A percentile compares a stretch with the other conserved stretches of the same genome.
Evolutionary conservation across 2,329 filamentous ascomycete genomes (phyloP).

Genomic region (Pseudogymnoascus sp.): DNA sequence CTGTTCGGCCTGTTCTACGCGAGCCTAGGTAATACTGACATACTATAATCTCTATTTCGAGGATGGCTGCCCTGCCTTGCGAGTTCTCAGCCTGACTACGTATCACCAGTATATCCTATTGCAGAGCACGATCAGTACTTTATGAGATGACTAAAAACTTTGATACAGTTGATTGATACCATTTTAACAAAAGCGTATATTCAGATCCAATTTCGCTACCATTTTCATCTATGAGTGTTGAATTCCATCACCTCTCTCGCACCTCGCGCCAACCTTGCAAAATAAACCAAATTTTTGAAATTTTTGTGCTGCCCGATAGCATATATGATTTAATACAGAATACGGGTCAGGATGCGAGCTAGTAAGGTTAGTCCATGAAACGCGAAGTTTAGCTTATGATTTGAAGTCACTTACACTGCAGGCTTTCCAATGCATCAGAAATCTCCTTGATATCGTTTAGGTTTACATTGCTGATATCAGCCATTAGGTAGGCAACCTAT

Average conservation of each 20-base stretch:
- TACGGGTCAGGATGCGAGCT: slow-evolving; percentile 33
- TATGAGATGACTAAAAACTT: not conserved
- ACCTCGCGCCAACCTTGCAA: slow-evolving; percentile 2
- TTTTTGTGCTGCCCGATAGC: not conserved
- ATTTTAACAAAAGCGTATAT: not conserved
- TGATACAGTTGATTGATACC: not conserved
- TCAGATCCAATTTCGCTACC: not conserved
- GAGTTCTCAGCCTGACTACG: not conserved
- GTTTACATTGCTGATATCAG: slow-evolving; percentile 85
- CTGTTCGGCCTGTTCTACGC: not conserved
- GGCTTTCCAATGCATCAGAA: slow-evolving; percentile 70
- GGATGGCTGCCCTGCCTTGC: not conserved
- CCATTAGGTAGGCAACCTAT: slow-evolving; percentile 89
- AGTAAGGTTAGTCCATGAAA: slow-evolving; percentile 11
- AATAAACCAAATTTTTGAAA: slow-evolving; percentile 1
- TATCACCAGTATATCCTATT: not conserved
- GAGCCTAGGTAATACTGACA: not conserved
- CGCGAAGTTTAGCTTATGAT: not conserved
- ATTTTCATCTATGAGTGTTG: slow-evolving; percentile 5
- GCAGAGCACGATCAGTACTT: not conserved
- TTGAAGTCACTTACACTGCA: slow-evolving; percentile 58
- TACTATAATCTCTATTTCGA: not conserved
- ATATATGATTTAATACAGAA: slow-evolving; percentile 28
- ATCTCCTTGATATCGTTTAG: slow-evolving; percentile 77
- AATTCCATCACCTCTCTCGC: slow-evolving; percentile 1